These are phyloP conservation scores for Cryomyces minteri DNA, from an alignment of 495 filamentous ascomycete species.

Conservation along the genomic window DNA sequence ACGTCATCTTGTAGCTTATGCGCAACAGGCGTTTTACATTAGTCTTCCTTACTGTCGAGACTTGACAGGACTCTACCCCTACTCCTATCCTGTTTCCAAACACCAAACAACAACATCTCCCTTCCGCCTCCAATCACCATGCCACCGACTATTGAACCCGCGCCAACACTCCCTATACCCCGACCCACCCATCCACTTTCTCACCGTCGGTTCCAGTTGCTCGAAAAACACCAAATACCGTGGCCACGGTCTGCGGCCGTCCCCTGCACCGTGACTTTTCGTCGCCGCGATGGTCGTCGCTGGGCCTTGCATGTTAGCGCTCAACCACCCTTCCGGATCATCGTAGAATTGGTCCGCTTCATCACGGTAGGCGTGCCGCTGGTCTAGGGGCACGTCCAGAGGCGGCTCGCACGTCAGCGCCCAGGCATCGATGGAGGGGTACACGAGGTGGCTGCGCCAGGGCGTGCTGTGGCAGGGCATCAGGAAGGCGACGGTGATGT, in stretches of 20 bases:
- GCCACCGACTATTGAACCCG: constrained; percentile 62
- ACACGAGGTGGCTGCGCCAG: constrained; percentile 78
- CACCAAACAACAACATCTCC: constrained; percentile 76
- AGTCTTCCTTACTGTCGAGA: too few relatives aligned
- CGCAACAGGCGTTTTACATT: too few relatives aligned
- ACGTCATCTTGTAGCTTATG: constrained; percentile 6
- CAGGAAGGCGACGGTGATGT: constrained; percentile 68
- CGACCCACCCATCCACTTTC: constrained; percentile 29
- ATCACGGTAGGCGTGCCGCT: constrained; percentile 51
- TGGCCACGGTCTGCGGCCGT: constrained; percentile 29
- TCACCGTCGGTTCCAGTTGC: constrained; percentile 35
- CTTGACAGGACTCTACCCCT: constrained; percentile 14
- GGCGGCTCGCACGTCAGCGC: constrained; percentile 88
- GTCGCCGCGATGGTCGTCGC: background rate
- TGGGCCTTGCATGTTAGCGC: constrained; percentile 19
- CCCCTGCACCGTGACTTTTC: constrained; percentile 2
- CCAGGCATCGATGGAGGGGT: constrained; percentile 59
- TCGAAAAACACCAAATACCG: constrained; percentile 48
- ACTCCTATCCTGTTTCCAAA: too few relatives aligned
- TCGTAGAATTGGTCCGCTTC: constrained; percentile 85
- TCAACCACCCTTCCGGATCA: constrained; percentile 41
- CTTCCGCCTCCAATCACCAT: constrained; percentile 69
- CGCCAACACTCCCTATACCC: constrained; percentile 51
- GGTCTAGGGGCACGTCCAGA: constrained; percentile 35
- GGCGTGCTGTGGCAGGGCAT: constrained; percentile 95